Evolutionary conservation across 2,329 filamentous ascomycete genomes (phyloP), one percentile per base, ranked within the genome.

Genomic region (Shiraia bambusicola): DNA sequence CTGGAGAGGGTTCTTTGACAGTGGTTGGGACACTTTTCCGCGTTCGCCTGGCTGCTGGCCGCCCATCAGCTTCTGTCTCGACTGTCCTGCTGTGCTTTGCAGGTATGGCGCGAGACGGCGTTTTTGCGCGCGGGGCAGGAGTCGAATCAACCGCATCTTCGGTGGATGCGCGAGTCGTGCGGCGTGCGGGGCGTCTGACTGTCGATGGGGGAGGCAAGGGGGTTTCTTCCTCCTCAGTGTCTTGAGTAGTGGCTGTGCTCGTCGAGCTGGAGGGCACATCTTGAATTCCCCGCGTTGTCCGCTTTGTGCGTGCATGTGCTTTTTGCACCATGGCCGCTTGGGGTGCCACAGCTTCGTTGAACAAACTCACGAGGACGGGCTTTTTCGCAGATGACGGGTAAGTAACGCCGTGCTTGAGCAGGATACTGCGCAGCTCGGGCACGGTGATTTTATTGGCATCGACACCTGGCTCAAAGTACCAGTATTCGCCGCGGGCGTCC

Each of bases 311-410:
- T 29, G 87, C 84, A 57, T 87, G 83, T 37, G 86, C 83, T 10
- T 81, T 79, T 24, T 95, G 76, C 16, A 97, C 79, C 69, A 86
- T 87, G 53, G 81, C 80, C 2, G 88, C 85, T 58, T 92, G 85
- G 0, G 92, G 87, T 4, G 88, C 72, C 19, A 98, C 79, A 50
- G 93, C 76, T 24, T 86, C 77, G 62, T 86, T 83, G 70, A 98
- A 90, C 33, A 97, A 82, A 6, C 87, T 83, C 46, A 98, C 78
- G 15, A 98, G 82, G 63, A 95, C 86, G 0, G 82, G 75, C 74
- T 98, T 98, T 74, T 97, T 98, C 10, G 93, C 90, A 4, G 84
- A 91, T 0, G 88, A 84, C 4, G 91, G 86, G 65, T 95, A 97
- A 27, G 82, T 73, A 60, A 97, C 76, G 65, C 90, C 87, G 72